Percentiles rank a stretch among this genome's conserved stretches.
phyloP scores from a whole-genome alignment of 305 asterid species.

The Petunia hybrid region DNA sequence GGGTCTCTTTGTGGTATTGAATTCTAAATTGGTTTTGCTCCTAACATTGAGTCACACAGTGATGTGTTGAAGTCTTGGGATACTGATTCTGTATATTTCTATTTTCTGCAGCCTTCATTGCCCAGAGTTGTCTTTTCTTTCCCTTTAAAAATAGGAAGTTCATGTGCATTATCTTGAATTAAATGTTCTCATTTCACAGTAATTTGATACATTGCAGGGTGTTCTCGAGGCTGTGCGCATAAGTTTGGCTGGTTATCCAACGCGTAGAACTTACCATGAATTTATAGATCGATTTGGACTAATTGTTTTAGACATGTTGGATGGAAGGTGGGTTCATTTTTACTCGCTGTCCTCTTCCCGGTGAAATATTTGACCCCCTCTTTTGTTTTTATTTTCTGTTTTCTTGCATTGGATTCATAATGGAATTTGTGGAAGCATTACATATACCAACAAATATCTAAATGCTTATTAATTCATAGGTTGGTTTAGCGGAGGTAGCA shows the following conservation, averaged over 20 bases:
- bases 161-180: slow-evolving; percentile 21
- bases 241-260: slow-evolving; percentile 99
- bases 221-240: slow-evolving; percentile 99
- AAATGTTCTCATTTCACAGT: slow-evolving; percentile 23
- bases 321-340: slow-evolving; percentile 65
- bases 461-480: slow-evolving; percentile 12
- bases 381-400: not conserved
- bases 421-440: slow-evolving; percentile 4
- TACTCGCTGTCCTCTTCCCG: slow-evolving; percentile 22
- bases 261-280: slow-evolving; percentile 92
- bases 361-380: slow-evolving; percentile 33
- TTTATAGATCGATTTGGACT: slow-evolving; percentile 96
- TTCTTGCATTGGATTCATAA: slow-evolving; percentile 21
- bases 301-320: slow-evolving; percentile 76
- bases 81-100: not conserved
- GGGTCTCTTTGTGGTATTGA: slow-evolving; percentile 13
- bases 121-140: slow-evolving; percentile 12
- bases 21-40: not conserved
- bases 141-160: slow-evolving; percentile 18
- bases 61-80: slow-evolving; percentile 19
- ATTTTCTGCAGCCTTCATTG: not conserved
- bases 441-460: not conserved
- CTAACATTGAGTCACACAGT: slow-evolving; percentile 10
- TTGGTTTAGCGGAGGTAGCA: slow-evolving; percentile 3
- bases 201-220: slow-evolving; percentile 67